These are phyloP conservation scores for Geranium rotundifolium DNA, from an alignment of 345 rosid genomes.

Conservation along the genomic window DNA sequence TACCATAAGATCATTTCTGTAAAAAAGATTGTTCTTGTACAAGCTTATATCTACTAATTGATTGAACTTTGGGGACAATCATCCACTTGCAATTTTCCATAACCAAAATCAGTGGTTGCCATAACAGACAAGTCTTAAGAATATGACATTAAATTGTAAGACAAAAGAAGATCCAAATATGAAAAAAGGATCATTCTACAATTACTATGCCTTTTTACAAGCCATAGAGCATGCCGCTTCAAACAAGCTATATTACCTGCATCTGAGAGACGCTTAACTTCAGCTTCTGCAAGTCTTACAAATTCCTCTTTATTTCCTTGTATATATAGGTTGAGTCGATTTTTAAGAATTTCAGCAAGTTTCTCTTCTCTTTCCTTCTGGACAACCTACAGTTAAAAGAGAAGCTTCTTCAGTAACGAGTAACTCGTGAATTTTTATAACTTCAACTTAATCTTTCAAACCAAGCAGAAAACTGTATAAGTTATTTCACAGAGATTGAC, in stretches of 20 bases:
- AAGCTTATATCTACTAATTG: background rate
- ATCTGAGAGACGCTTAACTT: conserved; percentile 72
- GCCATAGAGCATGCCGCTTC: background rate
- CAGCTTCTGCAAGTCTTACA: conserved; percentile 56
- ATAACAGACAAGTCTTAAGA: background rate
- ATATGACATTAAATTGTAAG: background rate
- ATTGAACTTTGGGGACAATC: background rate
- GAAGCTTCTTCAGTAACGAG: background rate
- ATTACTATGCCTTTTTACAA: background rate
- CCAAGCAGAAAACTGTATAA: no score
- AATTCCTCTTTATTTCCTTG: conserved; percentile 67
- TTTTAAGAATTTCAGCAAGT: conserved; percentile 61
- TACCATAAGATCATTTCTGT: background rate
- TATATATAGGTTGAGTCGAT: conserved; percentile 64
- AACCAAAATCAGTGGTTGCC: no score
- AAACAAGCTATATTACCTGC: conserved; percentile 41
- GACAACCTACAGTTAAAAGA: conserved; percentile 36
- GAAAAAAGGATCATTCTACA: no score
- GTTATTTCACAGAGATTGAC: no score
- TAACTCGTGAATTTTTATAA: no score
- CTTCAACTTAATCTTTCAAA: no score
- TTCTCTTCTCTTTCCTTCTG: conserved; percentile 97
- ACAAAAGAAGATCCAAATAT: background rate
- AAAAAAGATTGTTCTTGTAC: background rate
- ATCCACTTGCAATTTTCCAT: background rate